Base-by-base conservation (phyloP, 2,329 filamentous ascomycete genomes). In the Ceratocystis ficicola region DNA sequence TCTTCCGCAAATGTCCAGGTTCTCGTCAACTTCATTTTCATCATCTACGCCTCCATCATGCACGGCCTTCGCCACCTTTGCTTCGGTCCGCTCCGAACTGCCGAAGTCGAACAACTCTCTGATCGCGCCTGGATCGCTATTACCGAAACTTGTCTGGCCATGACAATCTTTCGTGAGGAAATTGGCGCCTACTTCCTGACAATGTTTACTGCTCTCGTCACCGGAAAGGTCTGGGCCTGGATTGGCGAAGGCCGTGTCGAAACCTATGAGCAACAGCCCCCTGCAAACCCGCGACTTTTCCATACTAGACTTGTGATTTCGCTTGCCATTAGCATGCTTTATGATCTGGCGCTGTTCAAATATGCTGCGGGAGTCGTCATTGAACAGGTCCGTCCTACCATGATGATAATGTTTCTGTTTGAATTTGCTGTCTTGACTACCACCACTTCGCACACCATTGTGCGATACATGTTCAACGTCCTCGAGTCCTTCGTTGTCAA, bases 401-500 rank as follows among this genome's bases (percentile, higher is more conserved):
- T 99, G 89, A 99, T 97, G 91, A 91, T 99, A 69, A 97, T 99
- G 91, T 99, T 99, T 72, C 85, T 95, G 5, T 99, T 99, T 71
- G 94, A 99, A 75, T 97, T 97, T 73, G 92, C 93, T 46, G 86
- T 99, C 55, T 78, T 97, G 68, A 81, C 85, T 1, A 87, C 95
- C 8, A 86, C 86, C 63, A 95, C 93, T 0, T 79, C 85, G 64
- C 91, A 93, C 61, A 96, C 91, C 0, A 81, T 84, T 1, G 79
- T 85, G 65, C 86, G 92, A 68, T 99, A 99, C 75, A 75, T 83
- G 22, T 82, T 97, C 63, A 89, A 88, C 2, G 76, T 96, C 55
- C 79, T 86, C 7, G 94, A 99, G 74, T 83, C 88, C 60, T 82
- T 82, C 61, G 87, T 96, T 63, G 82, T 88, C 65, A 84, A 84